Conservation (phyloP, 345 rosid genomes). For the Eucalyptus sideroxylon region DNA sequence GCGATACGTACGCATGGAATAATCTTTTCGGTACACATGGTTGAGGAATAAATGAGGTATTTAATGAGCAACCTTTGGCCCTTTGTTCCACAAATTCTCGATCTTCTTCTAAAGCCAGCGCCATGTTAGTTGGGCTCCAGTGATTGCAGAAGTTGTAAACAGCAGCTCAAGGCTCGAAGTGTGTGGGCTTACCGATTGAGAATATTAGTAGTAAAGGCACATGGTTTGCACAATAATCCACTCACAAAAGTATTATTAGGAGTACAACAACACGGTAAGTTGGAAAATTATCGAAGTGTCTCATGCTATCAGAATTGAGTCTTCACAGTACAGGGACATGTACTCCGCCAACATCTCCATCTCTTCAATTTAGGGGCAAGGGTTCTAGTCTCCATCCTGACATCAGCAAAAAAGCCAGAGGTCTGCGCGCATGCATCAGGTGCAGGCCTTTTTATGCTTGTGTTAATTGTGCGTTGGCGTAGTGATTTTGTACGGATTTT, state of each 20-base stretch:
- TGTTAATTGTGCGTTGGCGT: too few species aligned
- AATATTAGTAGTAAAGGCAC: neutral
- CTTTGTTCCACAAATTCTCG: neutral
- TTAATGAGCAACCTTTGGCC: neutral
- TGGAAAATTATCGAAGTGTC: slow-evolving; percentile 23
- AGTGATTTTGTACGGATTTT: too few species aligned
- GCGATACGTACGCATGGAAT: neutral
- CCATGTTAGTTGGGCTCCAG: neutral
- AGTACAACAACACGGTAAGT: neutral
- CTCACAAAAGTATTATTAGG: neutral
- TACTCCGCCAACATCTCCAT: neutral
- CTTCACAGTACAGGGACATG: neutral
- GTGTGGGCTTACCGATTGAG: neutral
- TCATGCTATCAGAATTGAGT: neutral
- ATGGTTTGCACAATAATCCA: neutral
- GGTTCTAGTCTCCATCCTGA: neutral
- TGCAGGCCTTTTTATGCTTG: neutral
- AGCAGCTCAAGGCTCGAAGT: neutral
- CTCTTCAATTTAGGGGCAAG: neutral
- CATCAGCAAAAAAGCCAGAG: neutral
- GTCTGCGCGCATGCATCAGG: neutral
- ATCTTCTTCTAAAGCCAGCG: neutral
- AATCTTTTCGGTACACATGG: neutral
- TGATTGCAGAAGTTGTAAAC: neutral
- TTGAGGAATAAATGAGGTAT: neutral